Percentiles rank a stretch among this genome's conserved stretches.
Evolutionary conservation across 495 filamentous ascomycete genomes (phyloP).

Genomic region (Pseudoneurospora amorphoporcata): DNA sequence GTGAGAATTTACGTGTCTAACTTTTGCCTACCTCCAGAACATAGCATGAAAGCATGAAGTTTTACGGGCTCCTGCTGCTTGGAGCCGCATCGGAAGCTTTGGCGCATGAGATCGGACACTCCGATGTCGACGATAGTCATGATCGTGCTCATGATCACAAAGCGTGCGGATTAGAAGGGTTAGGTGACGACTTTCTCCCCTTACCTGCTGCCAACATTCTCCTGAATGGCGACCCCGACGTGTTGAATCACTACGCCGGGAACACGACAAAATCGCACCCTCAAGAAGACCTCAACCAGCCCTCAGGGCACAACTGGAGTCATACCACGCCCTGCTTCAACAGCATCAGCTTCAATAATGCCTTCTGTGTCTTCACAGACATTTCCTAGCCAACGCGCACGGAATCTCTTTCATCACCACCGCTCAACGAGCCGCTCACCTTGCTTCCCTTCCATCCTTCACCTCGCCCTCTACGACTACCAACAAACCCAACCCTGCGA

Average conservation of each 20-base stretch:
- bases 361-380: conserved; percentile 25
- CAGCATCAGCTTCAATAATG: conserved; percentile 1
- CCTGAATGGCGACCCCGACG: neutral
- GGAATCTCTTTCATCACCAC: conserved; percentile 26
- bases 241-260: neutral
- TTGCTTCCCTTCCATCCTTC: conserved; percentile 17
- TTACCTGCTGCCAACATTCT: neutral
- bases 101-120: neutral
- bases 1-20: neutral
- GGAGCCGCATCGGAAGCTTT: neutral
- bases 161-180: neutral
- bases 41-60: neutral
- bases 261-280: neutral
- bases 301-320: conserved; percentile 14
- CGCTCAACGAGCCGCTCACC: conserved; percentile 9
- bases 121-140: neutral
- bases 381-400: conserved; percentile 17
- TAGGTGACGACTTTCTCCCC: neutral
- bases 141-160: neutral
- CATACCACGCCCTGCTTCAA: conserved; percentile 18
- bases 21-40: neutral
- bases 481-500: conserved; percentile 2
- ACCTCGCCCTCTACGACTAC: conserved; percentile 19
- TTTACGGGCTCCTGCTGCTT: neutral
- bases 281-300: neutral